Evolutionary conservation across 2,329 filamentous ascomycete genomes (phyloP), one percentile per base, ranked within the genome.

Genomic region (Paraphaeosphaeria sporulosa): DNA sequence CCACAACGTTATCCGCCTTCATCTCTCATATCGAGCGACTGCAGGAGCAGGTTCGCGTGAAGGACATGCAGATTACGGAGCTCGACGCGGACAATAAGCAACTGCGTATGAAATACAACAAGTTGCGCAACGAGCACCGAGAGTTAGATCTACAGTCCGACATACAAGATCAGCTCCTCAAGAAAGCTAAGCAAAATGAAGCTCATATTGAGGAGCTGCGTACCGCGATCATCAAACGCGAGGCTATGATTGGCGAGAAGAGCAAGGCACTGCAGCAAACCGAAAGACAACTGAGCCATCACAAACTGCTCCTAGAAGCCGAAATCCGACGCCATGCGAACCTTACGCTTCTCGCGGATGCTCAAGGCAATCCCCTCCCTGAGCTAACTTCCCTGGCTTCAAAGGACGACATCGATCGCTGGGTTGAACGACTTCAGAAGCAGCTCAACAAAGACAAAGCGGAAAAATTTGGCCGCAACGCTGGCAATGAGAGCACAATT

Each of bases 291-390:
- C 64, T 80, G 10, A 78, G 81, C 38, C 72, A 75, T 27, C 76
- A 79, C 61, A 76, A 78, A 47, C 65, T 75, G 1, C 68, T 82
- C 2, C 65, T 82, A 7, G 73, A 81, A 34, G 69, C 73, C 0
- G 79, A 82, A 57, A 74, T 82, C 34, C 71, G 79, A 44, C 75
- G 72, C 21, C 75, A 80, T 61, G 75, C 75, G 5, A 72, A 64
- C 17, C 64, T 69, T 30, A 64, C 68, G 27, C 57, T 72, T n/a
- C 60, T 67, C 34, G 44, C 65, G 15, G 55, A 66, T 48, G 52
- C 55, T n/a, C 58, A 71, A 6, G 64, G 67, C 10, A 61, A 74
- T n/a, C 62, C 71, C 4, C 63, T 73, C 17, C 74, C 73, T 2
- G 72, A 72, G 25, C 65, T 75, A 17, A 67, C 63, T 2, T 57